Evolutionary conservation across 768 basidiomycete genomes (phyloP).

Genomic region (Agaricus subrufescens): DNA sequence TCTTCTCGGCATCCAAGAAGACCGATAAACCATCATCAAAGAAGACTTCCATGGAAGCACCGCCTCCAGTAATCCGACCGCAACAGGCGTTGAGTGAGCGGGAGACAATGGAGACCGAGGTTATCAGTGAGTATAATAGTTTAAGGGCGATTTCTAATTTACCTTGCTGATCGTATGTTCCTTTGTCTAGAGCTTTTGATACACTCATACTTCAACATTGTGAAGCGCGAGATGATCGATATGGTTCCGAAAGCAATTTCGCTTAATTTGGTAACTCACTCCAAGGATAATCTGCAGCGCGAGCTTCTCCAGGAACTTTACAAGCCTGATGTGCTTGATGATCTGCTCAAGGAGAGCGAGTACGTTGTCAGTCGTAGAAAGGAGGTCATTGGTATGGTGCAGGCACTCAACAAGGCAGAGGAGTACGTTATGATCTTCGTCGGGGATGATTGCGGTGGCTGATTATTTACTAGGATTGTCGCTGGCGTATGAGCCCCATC

Average conservation of each 20-base stretch:
- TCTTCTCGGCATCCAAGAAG: conserved; percentile 67
- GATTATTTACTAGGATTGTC: conserved; percentile 23
- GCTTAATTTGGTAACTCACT: conserved; percentile 83
- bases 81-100: conserved; percentile 89
- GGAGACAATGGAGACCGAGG: conserved; percentile 98
- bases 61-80: conserved; percentile 84
- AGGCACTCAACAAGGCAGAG: conserved; percentile 94
- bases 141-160: background rate
- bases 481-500: conserved; percentile 22
- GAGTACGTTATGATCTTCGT: conserved; percentile 52
- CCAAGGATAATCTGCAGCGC: conserved; percentile 92
- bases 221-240: conserved; percentile 99
- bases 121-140: conserved; percentile 76
- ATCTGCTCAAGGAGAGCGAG: conserved; percentile 92
- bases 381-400: conserved; percentile 91
- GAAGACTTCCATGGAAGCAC: conserved; percentile 52
- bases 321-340: conserved; percentile 93
- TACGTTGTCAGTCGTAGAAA: conserved; percentile 85
- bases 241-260: conserved; percentile 98
- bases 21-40: conserved; percentile 47
- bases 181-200: conserved; percentile 76
- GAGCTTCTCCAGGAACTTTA: conserved; percentile 95
- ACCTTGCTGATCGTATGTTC: background rate
- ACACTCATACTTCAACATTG: conserved; percentile 95
- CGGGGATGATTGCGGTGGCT: background rate